Evolutionary conservation across 441 rosid species (phyloP).

Genomic region (Arabidopsis hybrid): DNA sequence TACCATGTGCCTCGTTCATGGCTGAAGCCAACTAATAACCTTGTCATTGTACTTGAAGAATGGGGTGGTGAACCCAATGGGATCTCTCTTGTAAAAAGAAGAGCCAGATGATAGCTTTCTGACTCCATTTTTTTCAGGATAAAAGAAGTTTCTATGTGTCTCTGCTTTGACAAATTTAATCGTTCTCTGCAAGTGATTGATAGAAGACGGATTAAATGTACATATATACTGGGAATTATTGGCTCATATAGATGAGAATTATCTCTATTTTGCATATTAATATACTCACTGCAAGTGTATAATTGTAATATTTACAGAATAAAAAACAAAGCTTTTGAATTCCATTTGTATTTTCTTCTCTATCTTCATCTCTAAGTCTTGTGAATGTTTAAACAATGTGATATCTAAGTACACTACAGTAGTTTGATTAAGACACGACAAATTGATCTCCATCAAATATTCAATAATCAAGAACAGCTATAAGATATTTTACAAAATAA

Average conservation of each 20-base stretch:
- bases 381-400: neutral
- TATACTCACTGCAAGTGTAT: neutral
- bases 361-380: neutral
- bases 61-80: slow-evolving; percentile 61
- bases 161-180: neutral
- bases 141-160: slow-evolving; percentile 2
- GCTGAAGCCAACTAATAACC: slow-evolving; percentile 51
- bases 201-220: slow-evolving; percentile 22
- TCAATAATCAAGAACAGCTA: neutral
- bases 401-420: neutral
- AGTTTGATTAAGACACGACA: neutral
- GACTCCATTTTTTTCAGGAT: slow-evolving; percentile 4
- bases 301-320: slow-evolving; percentile 7
- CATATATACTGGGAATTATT: slow-evolving; percentile 1
- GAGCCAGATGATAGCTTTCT: slow-evolving; percentile 21
- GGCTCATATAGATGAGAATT: neutral
- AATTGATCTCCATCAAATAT: neutral
- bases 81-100: slow-evolving; percentile 55
- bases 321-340: neutral
- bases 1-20: slow-evolving; percentile 71
- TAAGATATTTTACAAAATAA: neutral
- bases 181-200: neutral
- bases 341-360: neutral
- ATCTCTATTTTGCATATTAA: neutral
- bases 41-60: slow-evolving; percentile 58